phyloP scores from a whole-genome alignment of 2,329 filamentous ascomycete genomes.

The Exophiala sp. region DNA sequence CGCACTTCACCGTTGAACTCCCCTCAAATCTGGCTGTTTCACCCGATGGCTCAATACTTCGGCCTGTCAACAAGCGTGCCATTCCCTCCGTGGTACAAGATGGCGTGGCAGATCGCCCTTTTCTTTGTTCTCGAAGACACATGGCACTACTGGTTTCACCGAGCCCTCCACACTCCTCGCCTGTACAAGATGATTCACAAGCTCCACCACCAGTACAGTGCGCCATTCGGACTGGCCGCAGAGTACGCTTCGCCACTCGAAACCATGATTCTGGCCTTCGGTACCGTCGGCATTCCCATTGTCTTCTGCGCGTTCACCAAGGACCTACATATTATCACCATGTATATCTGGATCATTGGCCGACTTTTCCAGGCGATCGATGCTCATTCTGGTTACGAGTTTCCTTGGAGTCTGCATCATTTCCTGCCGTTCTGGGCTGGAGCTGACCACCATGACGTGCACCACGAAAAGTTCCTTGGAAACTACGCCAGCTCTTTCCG shows the following conservation, averaged over 20 bases:
- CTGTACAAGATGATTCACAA: conserved; percentile 98
- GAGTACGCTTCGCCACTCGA: conserved; percentile 98
- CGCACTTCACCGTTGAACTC: conserved; percentile 95
- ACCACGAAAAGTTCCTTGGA: conserved; percentile 97
- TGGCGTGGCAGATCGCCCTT: conserved; percentile 82
- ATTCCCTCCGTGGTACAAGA: conserved; percentile 78
- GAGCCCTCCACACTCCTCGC: conserved; percentile 84
- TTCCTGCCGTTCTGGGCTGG: conserved; percentile 98
- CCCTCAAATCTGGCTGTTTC: conserved; percentile 82
- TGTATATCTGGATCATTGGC: conserved; percentile 93
- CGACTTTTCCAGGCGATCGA: conserved; percentile 97
- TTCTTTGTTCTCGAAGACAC: conserved; percentile 95
- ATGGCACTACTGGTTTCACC: conserved; percentile 98
- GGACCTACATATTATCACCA: conserved; percentile 89
- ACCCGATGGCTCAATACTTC: conserved; percentile 88
- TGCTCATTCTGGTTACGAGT: conserved; percentile 95
- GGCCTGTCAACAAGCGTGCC: conserved; percentile 83
- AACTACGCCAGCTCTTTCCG: conserved; percentile 98
- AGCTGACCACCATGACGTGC: conserved; percentile 90
- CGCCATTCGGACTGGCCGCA: conserved; percentile 89
- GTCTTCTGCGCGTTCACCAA: conserved; percentile 75
- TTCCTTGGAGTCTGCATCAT: conserved; percentile 93
- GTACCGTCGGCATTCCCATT: conserved; percentile 75
- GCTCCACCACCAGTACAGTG: conserved; percentile 98
- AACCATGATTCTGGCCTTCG: conserved; percentile 87